Evolutionary conservation across 2,329 filamentous ascomycete genomes (phyloP), one percentile per base, ranked within the genome.

Genomic region (Fusarium succisae): DNA sequence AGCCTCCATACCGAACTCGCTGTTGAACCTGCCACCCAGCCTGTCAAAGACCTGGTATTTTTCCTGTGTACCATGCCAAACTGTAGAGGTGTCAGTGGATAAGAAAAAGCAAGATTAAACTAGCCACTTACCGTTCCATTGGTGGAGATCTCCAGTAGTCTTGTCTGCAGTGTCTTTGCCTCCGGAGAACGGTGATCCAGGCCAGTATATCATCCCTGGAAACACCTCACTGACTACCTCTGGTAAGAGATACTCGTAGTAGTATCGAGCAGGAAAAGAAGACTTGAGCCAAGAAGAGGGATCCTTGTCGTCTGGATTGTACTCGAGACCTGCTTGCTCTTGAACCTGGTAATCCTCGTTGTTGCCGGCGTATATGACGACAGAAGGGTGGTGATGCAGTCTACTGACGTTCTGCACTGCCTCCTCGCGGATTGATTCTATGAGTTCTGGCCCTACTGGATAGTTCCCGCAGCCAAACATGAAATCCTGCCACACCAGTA

Each of bases 281-380:
- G 59, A 30, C 11, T 62, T 57, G 24, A 62, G 38, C 59, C 59
- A 62, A n/a, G 59, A 62, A 15, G 18, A 32, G 13, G 59, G 59
- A 28, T 62, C n/a, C 10, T 28, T 28, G 32, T 62, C 50, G 0
- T 62, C 59, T 24, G 50, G 30, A 18, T 44, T 8, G 10, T 62
- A 62, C 7, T 62, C 59, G 2, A 62, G 59, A 13, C 59, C 50
- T 11, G 30, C 30, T 13, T 32, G 24, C 38, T 62, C 59, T 8
- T 62, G 59, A 10, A 62, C 59, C 20, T 62, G 59, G 50, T 62
- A 62, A 20, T 62, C 59, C 32, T 62, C 59, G 18, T 62, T 62
- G 8, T 62, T 62, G 10, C 59, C 59, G 3, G 59, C 50, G 6
- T 62, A 62, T 11, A 62, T 17, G 2, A 62, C 35, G 9, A 62